These are phyloP conservation scores for Lophium mytilinum DNA, from an alignment of 495 filamentous ascomycete species.

Conservation along the genomic window DNA sequence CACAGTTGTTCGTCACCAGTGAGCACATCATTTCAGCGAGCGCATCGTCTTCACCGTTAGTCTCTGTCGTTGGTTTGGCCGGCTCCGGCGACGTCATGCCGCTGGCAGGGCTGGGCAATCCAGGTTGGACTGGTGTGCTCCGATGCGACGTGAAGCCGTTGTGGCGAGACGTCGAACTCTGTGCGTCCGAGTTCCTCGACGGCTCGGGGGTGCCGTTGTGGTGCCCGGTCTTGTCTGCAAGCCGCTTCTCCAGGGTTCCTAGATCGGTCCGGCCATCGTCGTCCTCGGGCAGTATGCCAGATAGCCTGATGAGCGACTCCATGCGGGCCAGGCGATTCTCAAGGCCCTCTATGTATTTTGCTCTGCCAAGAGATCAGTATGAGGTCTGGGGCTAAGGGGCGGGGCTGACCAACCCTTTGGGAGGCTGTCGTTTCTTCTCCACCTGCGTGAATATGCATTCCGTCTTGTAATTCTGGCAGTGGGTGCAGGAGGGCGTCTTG, in stretches of 20 bases:
- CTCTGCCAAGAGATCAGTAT: slow-evolving; percentile 42
- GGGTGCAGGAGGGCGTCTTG: slow-evolving; percentile 87
- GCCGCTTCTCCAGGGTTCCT: slow-evolving; percentile 73
- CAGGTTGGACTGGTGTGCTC: slow-evolving; percentile 14
- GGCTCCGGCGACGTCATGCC: slow-evolving; percentile 52
- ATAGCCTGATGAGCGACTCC: slow-evolving; percentile 82
- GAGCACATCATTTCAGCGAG: slow-evolving; percentile 99
- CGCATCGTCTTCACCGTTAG: slow-evolving; percentile 71
- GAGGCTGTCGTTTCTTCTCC: slow-evolving; percentile 96
- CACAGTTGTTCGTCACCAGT: slow-evolving; percentile 92
- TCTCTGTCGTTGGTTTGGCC: slow-evolving; percentile 9
- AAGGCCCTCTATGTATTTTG: slow-evolving; percentile 96
- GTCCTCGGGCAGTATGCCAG: slow-evolving; percentile 79
- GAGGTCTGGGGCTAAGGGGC: neutral
- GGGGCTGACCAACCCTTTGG: slow-evolving; percentile 67
- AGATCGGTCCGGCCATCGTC: slow-evolving; percentile 84
- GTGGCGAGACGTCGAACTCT: slow-evolving; percentile 16
- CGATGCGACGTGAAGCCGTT: slow-evolving; percentile 1
- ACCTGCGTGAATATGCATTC: slow-evolving; percentile 97
- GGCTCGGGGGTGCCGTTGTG: slow-evolving; percentile 12
- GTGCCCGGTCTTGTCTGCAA: slow-evolving; percentile 54
- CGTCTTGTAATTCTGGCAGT: slow-evolving; percentile 97
- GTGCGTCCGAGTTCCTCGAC: slow-evolving; percentile 6
- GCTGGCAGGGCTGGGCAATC: slow-evolving; percentile 22
- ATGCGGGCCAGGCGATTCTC: slow-evolving; percentile 91